Conservation (phyloP, 345 rosid genomes). For the Cardamine chenopodiifolia region DNA sequence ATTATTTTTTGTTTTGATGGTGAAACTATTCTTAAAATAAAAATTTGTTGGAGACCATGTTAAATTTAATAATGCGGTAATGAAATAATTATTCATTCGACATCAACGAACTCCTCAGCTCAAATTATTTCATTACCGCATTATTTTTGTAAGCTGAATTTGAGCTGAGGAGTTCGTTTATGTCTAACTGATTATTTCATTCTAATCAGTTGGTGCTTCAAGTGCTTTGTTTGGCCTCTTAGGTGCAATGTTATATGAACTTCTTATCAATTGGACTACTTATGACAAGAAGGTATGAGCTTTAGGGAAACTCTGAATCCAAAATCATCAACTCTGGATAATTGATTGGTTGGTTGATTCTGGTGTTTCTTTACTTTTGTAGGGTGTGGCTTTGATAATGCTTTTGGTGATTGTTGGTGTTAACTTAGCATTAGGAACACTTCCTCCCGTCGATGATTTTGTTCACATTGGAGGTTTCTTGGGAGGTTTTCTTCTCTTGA, state of each 20-base stretch:
- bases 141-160: too few relatives aligned
- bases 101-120: too few relatives aligned
- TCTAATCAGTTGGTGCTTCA: slow-evolving; percentile 99
- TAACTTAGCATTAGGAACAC: slow-evolving; percentile 77
- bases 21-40: too few relatives aligned
- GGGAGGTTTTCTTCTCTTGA: slow-evolving; percentile 61
- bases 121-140: too few relatives aligned
- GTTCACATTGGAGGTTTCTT: slow-evolving; percentile 89
- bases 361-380: background rate
- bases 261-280: slow-evolving; percentile 90
- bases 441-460: slow-evolving; percentile 93
- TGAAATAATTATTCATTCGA: too few relatives aligned
- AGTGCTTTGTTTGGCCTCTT: slow-evolving; percentile 98
- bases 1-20: too few relatives aligned
- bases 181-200: too few relatives aligned
- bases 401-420: slow-evolving; percentile 68
- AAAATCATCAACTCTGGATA: background rate
- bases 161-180: background rate
- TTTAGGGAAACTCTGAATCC: background rate
- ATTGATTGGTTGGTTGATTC: background rate
- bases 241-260: slow-evolving; percentile 92
- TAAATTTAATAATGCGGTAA: too few relatives aligned
- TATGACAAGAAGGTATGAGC: slow-evolving; percentile 72
- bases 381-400: slow-evolving; percentile 74
- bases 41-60: too few relatives aligned